Percentiles rank a stretch among this genome's conserved stretches.
Evolutionary conservation across 108 stramenopile genomes (phyloP).

Genomic region (Discostella stelligeroides): DNA sequence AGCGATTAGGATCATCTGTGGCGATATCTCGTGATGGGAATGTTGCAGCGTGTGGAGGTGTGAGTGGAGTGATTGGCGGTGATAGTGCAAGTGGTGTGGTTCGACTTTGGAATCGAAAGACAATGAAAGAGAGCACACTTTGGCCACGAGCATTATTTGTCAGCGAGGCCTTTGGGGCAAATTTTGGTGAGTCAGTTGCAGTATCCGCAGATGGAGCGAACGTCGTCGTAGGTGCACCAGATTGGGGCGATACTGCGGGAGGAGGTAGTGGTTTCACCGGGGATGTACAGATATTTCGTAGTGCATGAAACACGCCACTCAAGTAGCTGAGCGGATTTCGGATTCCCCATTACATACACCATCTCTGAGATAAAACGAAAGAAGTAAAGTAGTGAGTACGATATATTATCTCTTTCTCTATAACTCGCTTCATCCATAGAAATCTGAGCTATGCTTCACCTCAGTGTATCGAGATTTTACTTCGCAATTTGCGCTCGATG

Average conservation of each 20-base stretch:
- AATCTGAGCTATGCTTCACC: too few species aligned
- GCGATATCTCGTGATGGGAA: slow-evolving; percentile 33
- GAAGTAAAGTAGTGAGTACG: too few species aligned
- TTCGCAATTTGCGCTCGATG: too few species aligned
- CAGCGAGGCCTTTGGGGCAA: neutral
- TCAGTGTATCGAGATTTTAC: too few species aligned
- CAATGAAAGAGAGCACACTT: slow-evolving; percentile 17
- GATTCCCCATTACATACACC: too few species aligned
- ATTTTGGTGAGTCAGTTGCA: slow-evolving; percentile 29
- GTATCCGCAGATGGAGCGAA: slow-evolving; percentile 17
- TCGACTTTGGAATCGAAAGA: slow-evolving; percentile 19
- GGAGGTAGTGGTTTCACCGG: slow-evolving; percentile 21
- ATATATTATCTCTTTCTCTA: too few species aligned
- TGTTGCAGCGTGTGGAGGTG: slow-evolving; percentile 36
- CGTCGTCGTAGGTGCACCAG: slow-evolving; percentile 33
- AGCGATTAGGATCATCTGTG: slow-evolving; percentile 33
- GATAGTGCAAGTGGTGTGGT: slow-evolving; percentile 21
- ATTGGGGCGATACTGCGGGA: slow-evolving; percentile 10
- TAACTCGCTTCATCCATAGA: too few species aligned
- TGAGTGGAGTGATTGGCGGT: slow-evolving; percentile 6
- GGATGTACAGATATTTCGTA: slow-evolving; percentile 22
- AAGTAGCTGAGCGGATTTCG: too few species aligned
- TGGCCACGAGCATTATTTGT: slow-evolving; percentile 15
- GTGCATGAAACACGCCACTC: neutral
- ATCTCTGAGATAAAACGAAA: too few species aligned